These are phyloP conservation scores for Debaryomyces prosopidis DNA, from an alignment of 805 yeast genomes.

Conservation along the genomic window DNA sequence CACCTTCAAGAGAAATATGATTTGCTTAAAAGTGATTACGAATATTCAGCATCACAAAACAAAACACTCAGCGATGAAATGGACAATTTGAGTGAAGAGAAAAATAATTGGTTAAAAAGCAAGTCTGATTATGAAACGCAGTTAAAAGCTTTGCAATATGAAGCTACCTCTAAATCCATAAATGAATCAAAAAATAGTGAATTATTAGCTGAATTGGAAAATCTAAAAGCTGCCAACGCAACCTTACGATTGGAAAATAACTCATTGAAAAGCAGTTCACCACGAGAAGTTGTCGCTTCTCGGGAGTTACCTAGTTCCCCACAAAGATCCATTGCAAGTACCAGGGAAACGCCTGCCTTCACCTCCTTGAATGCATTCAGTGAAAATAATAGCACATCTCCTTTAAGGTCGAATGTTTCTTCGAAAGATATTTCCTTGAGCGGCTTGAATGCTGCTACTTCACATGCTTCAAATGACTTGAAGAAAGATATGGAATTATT, in stretches of 20 bases:
- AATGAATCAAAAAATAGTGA: constrained; percentile 2
- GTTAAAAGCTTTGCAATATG: background rate
- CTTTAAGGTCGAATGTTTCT: background rate
- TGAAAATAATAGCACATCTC: background rate
- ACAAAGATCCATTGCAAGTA: too few species aligned
- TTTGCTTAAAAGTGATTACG: constrained; percentile 23
- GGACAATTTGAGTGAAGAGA: constrained; percentile 18
- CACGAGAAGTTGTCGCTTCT: constrained; percentile 6
- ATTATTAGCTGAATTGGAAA: constrained; percentile 24
- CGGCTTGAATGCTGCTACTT: background rate
- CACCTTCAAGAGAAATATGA: constrained; percentile 15
- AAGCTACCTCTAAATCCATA: background rate
- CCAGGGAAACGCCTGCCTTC: background rate
- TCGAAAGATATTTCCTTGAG: background rate
- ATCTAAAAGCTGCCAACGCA: constrained; percentile 30
- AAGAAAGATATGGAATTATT: constrained; percentile 15
- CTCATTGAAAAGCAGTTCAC: constrained; percentile 27
- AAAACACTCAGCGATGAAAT: constrained; percentile 19
- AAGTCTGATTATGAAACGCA: constrained; percentile 1
- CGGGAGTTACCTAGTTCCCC: too few species aligned
- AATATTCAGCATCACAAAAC: constrained; percentile 19
- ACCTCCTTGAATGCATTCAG: background rate
- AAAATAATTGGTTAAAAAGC: constrained; percentile 4
- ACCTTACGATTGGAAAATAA: constrained; percentile 39
- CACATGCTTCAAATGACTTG: background rate